phyloP scores from a whole-genome alignment of 345 rosid species.

The Citrus australasica region DNA sequence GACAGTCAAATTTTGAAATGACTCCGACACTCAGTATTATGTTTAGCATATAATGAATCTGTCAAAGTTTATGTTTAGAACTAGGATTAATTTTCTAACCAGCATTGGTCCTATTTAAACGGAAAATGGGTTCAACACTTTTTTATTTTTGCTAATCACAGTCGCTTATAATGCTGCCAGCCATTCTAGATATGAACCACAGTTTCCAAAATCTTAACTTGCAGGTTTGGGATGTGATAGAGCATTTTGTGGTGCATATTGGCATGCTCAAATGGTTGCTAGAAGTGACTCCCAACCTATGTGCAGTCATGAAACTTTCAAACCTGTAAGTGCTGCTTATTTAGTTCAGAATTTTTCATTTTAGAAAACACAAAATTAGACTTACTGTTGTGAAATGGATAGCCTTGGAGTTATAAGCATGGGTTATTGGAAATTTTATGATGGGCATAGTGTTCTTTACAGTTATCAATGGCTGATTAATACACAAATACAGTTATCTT shows the following conservation, averaged over 20 bases:
- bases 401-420: background rate
- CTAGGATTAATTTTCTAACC: background rate
- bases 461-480: background rate
- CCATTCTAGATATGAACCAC: background rate
- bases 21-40: background rate
- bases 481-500: background rate
- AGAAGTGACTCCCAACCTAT: conserved; percentile 36
- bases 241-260: conserved; percentile 84
- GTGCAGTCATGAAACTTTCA: conserved; percentile 59
- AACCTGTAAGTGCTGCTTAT: conserved; percentile 42
- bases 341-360: background rate
- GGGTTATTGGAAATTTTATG: background rate
- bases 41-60: background rate
- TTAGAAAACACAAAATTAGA: background rate
- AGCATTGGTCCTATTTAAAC: background rate
- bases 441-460: background rate
- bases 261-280: conserved; percentile 56
- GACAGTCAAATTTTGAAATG: background rate
- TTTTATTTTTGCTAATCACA: background rate
- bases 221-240: conserved; percentile 89
- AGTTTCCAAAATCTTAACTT: conserved; percentile 11
- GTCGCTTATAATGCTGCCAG: background rate
- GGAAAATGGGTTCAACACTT: background rate
- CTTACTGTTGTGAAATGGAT: background rate
- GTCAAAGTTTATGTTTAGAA: background rate